Conservation (phyloP, 2,329 filamentous ascomycete genomes). For the Penicillium sp. region DNA sequence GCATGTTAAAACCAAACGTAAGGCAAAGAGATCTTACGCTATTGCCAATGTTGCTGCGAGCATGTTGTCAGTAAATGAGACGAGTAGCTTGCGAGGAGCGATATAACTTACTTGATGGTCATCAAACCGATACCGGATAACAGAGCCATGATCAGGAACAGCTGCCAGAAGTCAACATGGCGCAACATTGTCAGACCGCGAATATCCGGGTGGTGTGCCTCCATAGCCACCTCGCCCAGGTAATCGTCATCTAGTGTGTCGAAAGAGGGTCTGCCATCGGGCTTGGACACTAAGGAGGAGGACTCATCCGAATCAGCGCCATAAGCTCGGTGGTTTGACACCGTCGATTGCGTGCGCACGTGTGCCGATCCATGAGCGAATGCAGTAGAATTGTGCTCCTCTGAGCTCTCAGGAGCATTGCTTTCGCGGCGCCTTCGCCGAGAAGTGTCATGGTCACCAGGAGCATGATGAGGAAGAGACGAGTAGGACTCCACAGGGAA, state of each 20-base stretch:
- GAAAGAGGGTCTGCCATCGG: slow-evolving; percentile 54
- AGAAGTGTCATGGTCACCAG: slow-evolving; percentile 37
- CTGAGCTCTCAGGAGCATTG: slow-evolving; percentile 28
- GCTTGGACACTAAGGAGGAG: slow-evolving; percentile 75
- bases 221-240: slow-evolving; percentile 65
- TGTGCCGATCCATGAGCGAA: slow-evolving; percentile 35
- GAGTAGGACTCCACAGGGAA: slow-evolving; percentile 57
- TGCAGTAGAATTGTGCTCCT: slow-evolving; percentile 41
- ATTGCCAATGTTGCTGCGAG: slow-evolving; percentile 85
- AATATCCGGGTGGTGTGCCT: slow-evolving; percentile 85
- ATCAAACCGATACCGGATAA: slow-evolving; percentile 92
- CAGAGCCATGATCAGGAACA: slow-evolving; percentile 86
- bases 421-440: slow-evolving; percentile 40
- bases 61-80: slow-evolving; percentile 34
- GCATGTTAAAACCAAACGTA: neutral
- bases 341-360: slow-evolving; percentile 36
- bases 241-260: slow-evolving; percentile 54
- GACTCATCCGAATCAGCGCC: slow-evolving; percentile 66
- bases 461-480: slow-evolving; percentile 40
- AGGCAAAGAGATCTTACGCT: slow-evolving; percentile 55
- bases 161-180: slow-evolving; percentile 83
- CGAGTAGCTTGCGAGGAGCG: neutral
- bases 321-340: slow-evolving; percentile 33
- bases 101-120: slow-evolving; percentile 85
- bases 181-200: slow-evolving; percentile 76